Percentiles rank a stretch among this genome's conserved stretches.
Evolutionary conservation across 805 yeast species (phyloP).

Genomic region (Ogataea ganodermae): DNA sequence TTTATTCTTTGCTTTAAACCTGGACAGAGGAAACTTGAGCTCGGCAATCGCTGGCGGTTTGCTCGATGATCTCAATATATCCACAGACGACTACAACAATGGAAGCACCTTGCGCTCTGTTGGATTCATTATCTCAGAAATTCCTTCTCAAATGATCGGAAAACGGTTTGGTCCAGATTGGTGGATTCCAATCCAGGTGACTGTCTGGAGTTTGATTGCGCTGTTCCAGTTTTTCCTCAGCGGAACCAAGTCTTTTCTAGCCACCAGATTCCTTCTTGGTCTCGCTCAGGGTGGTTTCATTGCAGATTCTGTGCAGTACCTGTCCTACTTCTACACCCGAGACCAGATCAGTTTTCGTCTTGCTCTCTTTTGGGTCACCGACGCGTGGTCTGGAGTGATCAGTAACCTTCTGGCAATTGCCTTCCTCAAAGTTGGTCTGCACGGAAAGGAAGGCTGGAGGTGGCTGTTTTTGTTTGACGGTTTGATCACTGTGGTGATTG

Average conservation of each 20-base stretch:
- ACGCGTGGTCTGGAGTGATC: conserved; percentile 12
- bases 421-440: conserved; percentile 38
- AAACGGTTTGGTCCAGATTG: conserved; percentile 60
- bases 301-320: conserved; percentile 36
- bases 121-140: conserved; percentile 52
- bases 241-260: conserved; percentile 30
- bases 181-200: conserved; percentile 57
- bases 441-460: conserved; percentile 37
- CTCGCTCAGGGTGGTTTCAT: conserved; percentile 40
- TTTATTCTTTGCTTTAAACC: conserved; percentile 55
- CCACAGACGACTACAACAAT: conserved; percentile 55
- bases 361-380: conserved; percentile 41
- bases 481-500: conserved; percentile 37
- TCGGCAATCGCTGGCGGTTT: conserved; percentile 59
- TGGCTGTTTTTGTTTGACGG: conserved; percentile 39
- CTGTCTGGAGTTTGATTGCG: conserved; percentile 54
- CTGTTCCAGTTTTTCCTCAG: conserved; percentile 36
- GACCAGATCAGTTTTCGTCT: conserved; percentile 47
- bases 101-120: conserved; percentile 49
- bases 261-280: conserved; percentile 37
- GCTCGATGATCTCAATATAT: conserved; percentile 47
- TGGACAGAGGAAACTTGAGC: conserved; percentile 54
- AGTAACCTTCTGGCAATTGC: conserved; percentile 53
- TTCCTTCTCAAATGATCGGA: conserved; percentile 62
- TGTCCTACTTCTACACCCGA: conserved; percentile 40